Evolutionary conservation across 805 yeast genomes (phyloP), one percentile per base, ranked within the genome.

Genomic region (Pichia nanzhaoensis): DNA sequence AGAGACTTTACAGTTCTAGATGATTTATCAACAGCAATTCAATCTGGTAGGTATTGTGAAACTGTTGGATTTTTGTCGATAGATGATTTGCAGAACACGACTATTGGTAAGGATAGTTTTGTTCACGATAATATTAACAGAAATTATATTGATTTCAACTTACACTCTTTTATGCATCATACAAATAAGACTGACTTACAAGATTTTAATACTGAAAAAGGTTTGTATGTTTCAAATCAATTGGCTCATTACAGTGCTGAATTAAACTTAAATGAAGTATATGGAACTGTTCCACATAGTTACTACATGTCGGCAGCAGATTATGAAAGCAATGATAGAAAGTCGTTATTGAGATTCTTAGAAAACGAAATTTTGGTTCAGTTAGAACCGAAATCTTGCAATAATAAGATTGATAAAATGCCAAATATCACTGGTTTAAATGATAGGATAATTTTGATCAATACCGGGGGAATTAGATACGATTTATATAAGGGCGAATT

Each of bases 11-110:
- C 77, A 7, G 67, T 77, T 3, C 69, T 80, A 41, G 98, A 91
- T 57, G 65, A 69, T 2, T 67, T 65, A 40, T 74, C 90, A 20
- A 78, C 85, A 0, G 96, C 82, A 0, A 63, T 91, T n/a, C 95
- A 91, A 65, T 85, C 95, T 59, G 98, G 98, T 0, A 70, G 96
- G 41, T 91, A 85, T 59, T 78, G 95, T 57, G 98, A 91, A 60
- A 91, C 98, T 0, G 75, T 85, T n/a, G 98, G 98, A 0, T 91
- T 89, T 74, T 63, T 84, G 12, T 78, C 95, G 21, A 65, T 88
- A 19, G 19, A 40, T 12, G 44, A 42, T 37, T 28, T 41, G 50
- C 12, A 51, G 37, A n/a, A 30, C 1, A 19, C 32, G 21, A 30
- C 19, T 20, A 20, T 33, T 22, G 31, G 34, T 19, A 12, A 34